These are phyloP conservation scores for Lepidopterella palustris DNA, from an alignment of 495 filamentous ascomycete species.

Conservation along the genomic window DNA sequence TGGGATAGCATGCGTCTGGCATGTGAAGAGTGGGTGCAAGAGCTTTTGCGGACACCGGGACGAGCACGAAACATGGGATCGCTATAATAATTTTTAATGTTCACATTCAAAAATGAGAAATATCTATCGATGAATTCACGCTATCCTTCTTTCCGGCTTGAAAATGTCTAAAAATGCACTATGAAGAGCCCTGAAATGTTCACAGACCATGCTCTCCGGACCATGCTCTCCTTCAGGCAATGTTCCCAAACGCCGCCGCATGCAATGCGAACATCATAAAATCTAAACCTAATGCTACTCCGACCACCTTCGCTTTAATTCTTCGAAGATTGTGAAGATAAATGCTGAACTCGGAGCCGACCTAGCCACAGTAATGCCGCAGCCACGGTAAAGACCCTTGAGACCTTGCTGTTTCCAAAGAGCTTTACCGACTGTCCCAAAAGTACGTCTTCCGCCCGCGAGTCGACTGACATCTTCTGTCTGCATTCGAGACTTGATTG, in stretches of 20 bases:
- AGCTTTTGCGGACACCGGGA: no score
- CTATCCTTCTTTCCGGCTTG: no score
- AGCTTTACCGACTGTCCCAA: conserved; percentile 58
- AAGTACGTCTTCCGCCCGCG: conserved; percentile 45
- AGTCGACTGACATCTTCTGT: conserved; percentile 60
- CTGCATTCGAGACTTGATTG: conserved; percentile 94
- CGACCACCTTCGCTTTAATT: conserved; percentile 40
- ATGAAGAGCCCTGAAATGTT: no score
- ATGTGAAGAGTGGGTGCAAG: not conserved
- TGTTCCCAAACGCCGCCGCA: not conserved
- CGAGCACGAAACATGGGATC: not conserved
- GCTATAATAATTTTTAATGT: no score
- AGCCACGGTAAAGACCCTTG: conserved; percentile 83
- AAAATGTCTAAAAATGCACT: no score
- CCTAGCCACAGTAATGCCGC: conserved; percentile 83
- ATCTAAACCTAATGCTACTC: not conserved
- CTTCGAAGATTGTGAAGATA: conserved; percentile 92
- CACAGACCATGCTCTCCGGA: no score
- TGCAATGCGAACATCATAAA: not conserved
- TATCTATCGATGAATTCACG: no score
- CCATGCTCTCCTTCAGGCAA: no score
- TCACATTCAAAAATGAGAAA: no score
- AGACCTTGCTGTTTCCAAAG: conserved; percentile 79
- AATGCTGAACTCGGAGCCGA: conserved; percentile 92
- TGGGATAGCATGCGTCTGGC: not conserved